Percentiles rank a stretch among this genome's conserved stretches.
Evolutionary conservation across 139 green algal genomes (phyloP).

Genomic region (Chlorella vulgaris): DNA sequence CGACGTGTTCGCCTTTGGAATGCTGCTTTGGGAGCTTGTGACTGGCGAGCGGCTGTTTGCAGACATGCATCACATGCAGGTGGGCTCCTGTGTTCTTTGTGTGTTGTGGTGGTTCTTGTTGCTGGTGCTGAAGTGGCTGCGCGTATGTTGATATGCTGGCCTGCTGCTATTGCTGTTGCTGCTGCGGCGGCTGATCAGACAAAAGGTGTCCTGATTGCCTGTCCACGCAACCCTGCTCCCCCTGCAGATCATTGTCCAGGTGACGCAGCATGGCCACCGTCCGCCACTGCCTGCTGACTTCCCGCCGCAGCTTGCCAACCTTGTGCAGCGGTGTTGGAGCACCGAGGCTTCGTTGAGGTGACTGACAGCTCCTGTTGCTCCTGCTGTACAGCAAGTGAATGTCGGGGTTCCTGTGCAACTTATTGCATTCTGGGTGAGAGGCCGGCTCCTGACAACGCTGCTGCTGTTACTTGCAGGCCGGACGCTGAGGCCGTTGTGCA

Average conservation of each 20-base stretch:
- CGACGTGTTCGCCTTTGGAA: not conserved
- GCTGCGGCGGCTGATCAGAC: not conserved
- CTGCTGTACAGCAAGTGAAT: too few species aligned
- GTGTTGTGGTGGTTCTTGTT: too few species aligned
- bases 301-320: not conserved
- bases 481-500: not conserved
- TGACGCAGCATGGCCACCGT: not conserved
- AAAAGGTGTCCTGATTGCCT: too few species aligned
- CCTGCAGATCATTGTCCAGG: not conserved
- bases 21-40: not conserved
- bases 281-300: not conserved
- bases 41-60: not conserved
- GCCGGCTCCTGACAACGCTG: too few species aligned
- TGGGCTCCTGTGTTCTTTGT: not conserved
- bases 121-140: not conserved
- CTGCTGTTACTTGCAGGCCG: too few species aligned
- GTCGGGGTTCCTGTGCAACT: too few species aligned
- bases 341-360: not conserved
- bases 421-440: too few species aligned
- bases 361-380: not conserved
- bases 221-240: too few species aligned
- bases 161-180: not conserved
- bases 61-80: not conserved
- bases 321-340: slow-evolving; percentile 23
- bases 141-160: not conserved